phyloP scores from a whole-genome alignment of 148 eudicot species.

The Fagopyrum tataricum region DNA sequence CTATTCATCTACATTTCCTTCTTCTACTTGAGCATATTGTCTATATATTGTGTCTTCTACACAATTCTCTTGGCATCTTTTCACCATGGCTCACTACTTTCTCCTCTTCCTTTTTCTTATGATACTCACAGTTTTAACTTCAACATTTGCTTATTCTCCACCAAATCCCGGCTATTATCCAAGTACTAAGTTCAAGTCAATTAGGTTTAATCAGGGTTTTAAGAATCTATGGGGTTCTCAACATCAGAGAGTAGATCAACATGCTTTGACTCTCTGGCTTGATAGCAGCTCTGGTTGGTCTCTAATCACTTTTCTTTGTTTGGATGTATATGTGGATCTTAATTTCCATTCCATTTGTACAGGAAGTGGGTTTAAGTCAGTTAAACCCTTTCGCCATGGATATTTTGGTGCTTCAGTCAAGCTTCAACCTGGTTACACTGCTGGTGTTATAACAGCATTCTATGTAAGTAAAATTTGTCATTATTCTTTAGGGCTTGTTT shows the following conservation, averaged over 20 bases:
- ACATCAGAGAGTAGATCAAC: slow-evolving; percentile 53
- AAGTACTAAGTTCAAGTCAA: slow-evolving; percentile 54
- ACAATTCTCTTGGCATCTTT: background rate
- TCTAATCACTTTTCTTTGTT: background rate
- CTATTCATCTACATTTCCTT: background rate
- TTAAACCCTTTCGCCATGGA: slow-evolving; percentile 69
- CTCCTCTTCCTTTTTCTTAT: slow-evolving; percentile 18
- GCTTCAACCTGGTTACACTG: slow-evolving; percentile 85
- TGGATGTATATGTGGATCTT: no score
- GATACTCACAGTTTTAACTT: slow-evolving; percentile 17
- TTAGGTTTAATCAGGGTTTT: slow-evolving; percentile 57
- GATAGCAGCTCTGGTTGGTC: slow-evolving; percentile 63
- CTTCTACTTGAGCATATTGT: background rate
- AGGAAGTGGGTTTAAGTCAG: slow-evolving; percentile 98
- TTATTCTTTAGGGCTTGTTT: no score
- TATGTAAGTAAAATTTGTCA: slow-evolving; percentile 42
- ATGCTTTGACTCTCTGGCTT: slow-evolving; percentile 73
- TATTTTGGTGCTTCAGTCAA: slow-evolving; percentile 86
- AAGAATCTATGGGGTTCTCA: slow-evolving; percentile 78
- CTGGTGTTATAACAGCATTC: slow-evolving; percentile 92
- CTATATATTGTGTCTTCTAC: background rate
- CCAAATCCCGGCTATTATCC: slow-evolving; percentile 83
- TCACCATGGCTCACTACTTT: slow-evolving; percentile 13
- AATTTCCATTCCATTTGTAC: background rate
- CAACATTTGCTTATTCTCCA: slow-evolving; percentile 50